Evolutionary conservation across 495 filamentous ascomycete genomes (phyloP).

Genomic region (Penicillium robsamsonii): DNA sequence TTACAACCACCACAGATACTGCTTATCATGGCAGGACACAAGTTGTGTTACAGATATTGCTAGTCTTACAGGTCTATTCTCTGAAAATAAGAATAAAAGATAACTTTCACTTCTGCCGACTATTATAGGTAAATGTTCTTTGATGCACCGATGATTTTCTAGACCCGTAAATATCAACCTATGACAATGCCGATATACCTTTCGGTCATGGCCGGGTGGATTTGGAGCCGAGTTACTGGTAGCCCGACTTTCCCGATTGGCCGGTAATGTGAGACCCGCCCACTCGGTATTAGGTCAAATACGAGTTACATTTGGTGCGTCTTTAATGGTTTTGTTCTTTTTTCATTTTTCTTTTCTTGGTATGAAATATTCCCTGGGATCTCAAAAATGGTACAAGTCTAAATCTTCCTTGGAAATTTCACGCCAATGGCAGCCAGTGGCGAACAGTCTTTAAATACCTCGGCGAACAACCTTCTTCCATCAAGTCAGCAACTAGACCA

Average conservation of each 20-base stretch:
- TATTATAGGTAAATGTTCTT: not conserved
- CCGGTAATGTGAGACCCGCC: not conserved
- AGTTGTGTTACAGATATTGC: not conserved
- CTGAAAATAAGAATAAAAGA: not conserved
- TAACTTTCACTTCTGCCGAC: not conserved
- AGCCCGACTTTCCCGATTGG: constrained; percentile 6
- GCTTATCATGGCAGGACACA: not conserved
- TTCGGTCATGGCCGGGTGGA: constrained; percentile 1
- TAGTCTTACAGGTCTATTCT: not conserved
- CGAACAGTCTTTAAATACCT: too few relatives aligned
- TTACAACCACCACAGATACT: not conserved
- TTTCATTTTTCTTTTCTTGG: too few relatives aligned
- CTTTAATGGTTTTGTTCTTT: not conserved
- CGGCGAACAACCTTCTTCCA: too few relatives aligned
- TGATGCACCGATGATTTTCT: not conserved
- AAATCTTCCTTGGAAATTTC: too few relatives aligned
- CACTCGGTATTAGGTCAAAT: not conserved
- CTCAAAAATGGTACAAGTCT: too few relatives aligned
- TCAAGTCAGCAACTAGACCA: not conserved
- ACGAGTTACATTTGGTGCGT: not conserved
- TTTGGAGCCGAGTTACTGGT: not conserved
- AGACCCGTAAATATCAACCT: constrained; percentile 1
- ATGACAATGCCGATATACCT: constrained; percentile 4
- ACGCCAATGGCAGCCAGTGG: too few relatives aligned
- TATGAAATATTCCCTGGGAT: too few relatives aligned